Percentiles rank a stretch among this genome's conserved stretches.
Evolutionary conservation across 352 stramenopile genomes (phyloP).

Genomic region (Globisporangium canariense): DNA sequence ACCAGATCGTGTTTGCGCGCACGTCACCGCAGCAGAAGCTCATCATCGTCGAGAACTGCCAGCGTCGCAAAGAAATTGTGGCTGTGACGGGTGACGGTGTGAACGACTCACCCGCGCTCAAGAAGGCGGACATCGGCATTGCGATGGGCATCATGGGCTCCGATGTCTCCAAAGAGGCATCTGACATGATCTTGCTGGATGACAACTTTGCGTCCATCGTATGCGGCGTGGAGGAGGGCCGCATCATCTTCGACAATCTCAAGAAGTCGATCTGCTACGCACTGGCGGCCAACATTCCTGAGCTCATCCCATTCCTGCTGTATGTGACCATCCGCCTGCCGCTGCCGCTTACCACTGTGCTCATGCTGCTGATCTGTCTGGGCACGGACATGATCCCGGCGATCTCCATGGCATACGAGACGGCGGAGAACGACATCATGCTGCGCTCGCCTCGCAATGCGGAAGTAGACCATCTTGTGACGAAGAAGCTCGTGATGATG

Average conservation of each 20-base stretch:
- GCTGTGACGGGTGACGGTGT: constrained; percentile 97
- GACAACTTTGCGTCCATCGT: constrained; percentile 98
- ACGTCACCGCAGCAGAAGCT: constrained; percentile 94
- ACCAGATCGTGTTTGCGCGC: constrained; percentile 95
- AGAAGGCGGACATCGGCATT: constrained; percentile 97
- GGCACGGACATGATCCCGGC: constrained; percentile 92
- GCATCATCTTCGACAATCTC: constrained; percentile 95
- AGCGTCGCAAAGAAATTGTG: constrained; percentile 85
- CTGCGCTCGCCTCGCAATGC: constrained; percentile 73
- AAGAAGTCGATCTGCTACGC: constrained; percentile 94
- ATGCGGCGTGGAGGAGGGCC: constrained; percentile 93
- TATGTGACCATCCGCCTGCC: constrained; percentile 87
- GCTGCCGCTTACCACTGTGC: constrained; percentile 86
- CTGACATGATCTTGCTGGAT: constrained; percentile 96
- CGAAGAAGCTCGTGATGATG: constrained; percentile 84
- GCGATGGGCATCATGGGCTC: constrained; percentile 98
- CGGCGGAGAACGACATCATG: constrained; percentile 88
- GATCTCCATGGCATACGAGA: constrained; percentile 93
- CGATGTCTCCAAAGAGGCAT: constrained; percentile 93
- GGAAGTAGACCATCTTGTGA: constrained; percentile 85
- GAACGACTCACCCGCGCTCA: constrained; percentile 96
- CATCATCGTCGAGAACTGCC: constrained; percentile 93
- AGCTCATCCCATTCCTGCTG: constrained; percentile 81
- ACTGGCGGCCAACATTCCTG: constrained; percentile 90
- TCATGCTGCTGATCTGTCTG: constrained; percentile 91